Base-by-base conservation (phyloP, 2,329 filamentous ascomycete species). In the Neobulgaria alba region DNA sequence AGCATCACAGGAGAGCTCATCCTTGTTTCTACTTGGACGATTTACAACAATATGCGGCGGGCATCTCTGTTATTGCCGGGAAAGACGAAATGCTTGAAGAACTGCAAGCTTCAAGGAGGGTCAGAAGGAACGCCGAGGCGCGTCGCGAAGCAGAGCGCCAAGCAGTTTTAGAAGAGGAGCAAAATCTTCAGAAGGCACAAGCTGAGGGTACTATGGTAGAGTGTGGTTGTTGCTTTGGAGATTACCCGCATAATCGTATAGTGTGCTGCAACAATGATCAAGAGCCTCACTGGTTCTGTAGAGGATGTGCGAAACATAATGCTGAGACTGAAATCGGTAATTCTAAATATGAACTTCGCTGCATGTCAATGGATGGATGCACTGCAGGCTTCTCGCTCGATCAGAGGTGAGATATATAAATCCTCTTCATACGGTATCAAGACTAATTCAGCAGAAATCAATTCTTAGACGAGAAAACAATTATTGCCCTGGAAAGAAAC, bases 141-240 rank as follows among this genome's bases (percentile, higher is more conserved):
- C 62, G 71, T 41, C 48, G 57, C 8, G 47, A 51, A 2, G 70
- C 69, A 18, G 52, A 69, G 21, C 53, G 56, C 7, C 39, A 49
- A 10, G 65, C 67, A 26, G 63, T 63, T 41, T 60, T 57, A 1
- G 57, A 61, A 15, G 65, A 74, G 44, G 50, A 60, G 19, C 50
- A 51, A 1, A 73, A 75, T 38, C 47, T 67, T 10, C 49, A 53
- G 7, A 44, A 45, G n/a, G 69, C 72, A 16, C 63, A 63, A 43
- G 62, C 54, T 1, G 61, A 65, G 3, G 75, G 78, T 1, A 67
- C 72, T 14, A 65, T 81, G 30, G 61, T 67, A 9, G 84, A 90
- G 50, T 93, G 82, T 51, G 72, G 70, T 32, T 87, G 84, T 55
- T 94, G 87, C 60, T 92, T 74, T 54, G 67, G 68, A 5, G 78